Evolutionary conservation across 768 basidiomycete species (phyloP), one percentile per base, ranked within the genome.

Genomic region (Amanita pseudoporphyria): DNA sequence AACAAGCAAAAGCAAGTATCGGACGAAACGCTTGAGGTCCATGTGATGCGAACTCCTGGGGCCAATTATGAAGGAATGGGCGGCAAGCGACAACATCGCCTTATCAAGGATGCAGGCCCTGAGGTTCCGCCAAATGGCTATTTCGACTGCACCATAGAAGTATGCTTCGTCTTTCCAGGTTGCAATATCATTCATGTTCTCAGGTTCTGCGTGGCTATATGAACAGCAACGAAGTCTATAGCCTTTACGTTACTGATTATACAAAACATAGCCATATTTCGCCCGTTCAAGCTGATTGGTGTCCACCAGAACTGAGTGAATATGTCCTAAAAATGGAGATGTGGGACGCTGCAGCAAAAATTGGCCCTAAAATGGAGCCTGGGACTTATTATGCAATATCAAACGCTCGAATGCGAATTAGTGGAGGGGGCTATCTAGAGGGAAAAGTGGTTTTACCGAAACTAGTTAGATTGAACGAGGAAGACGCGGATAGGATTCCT

Each of bases 201-300:
- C 21, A 84, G 83, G 67, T 84, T 16, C 51, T 84, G 9, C 61
- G 72, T 45, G 71, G 65, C 7, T 67, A 72, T 43, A 19, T 53
- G 41, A 73, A 68, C 51, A 57, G 65, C n/a, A 62, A 64, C 31
- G 61, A 55, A 5, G 64, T 72, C 2, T 69, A 71, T 51, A 71
- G 63, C 26, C 52, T 85, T 10, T 83, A 77, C 59, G 79, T 82
- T 45, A 84, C 84, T 1, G 84, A 86, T 55, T 84, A 82, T 57
- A 81, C 82, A 5, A 55, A 53, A 36, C 78, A 77, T 47, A 42
- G 63, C 4, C 52, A 54, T 6, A 56, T 70, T 37, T 49, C 49
- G 3, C 57, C 65, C 13, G 53, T 68, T n/a, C 63, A 68, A 47
- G 64, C 67, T 6, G 46, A 62, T 38, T 79, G 74, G 74, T 81